A percentile compares a stretch with the other conserved stretches of the same genome.
Evolutionary conservation across 495 filamentous ascomycete species (phyloP).

Genomic region (Cetradonia linearis): DNA sequence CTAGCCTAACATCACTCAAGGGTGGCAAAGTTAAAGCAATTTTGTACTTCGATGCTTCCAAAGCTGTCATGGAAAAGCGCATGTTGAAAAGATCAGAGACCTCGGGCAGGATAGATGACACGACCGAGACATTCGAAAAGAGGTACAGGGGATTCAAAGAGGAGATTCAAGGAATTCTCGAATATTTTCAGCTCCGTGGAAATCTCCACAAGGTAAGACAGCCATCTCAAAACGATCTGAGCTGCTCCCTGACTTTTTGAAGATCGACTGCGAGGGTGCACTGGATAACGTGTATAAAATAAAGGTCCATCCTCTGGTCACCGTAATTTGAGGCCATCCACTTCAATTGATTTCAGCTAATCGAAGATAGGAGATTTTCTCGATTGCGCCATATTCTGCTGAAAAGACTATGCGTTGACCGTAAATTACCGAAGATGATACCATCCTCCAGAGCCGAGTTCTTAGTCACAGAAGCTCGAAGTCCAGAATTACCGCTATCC

Average conservation of each 20-base stretch:
- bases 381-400: not conserved
- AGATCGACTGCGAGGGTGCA: slow-evolving; percentile 4
- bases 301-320: not conserved
- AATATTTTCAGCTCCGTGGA: not conserved
- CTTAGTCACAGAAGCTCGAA: not conserved
- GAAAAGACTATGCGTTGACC: not conserved
- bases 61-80: not conserved
- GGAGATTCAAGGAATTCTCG: slow-evolving; percentile 15
- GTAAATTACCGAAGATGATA: not conserved
- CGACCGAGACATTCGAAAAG: slow-evolving; percentile 9
- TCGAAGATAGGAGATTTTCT: not conserved
- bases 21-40: slow-evolving; percentile 9
- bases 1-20: not conserved
- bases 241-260: not conserved
- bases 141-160: slow-evolving; percentile 9
- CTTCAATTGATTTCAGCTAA: not conserved
- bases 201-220: slow-evolving; percentile 11
- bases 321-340: not conserved
- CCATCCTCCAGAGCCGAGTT: not conserved
- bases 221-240: not conserved
- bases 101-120: slow-evolving; percentile 17
- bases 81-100: slow-evolving; percentile 9
- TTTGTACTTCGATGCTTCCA: slow-evolving; percentile 6
- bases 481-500: not conserved
- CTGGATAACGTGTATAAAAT: not conserved